phyloP scores from a whole-genome alignment of 2,329 filamentous ascomycete species.

The Microcera coccophila region DNA sequence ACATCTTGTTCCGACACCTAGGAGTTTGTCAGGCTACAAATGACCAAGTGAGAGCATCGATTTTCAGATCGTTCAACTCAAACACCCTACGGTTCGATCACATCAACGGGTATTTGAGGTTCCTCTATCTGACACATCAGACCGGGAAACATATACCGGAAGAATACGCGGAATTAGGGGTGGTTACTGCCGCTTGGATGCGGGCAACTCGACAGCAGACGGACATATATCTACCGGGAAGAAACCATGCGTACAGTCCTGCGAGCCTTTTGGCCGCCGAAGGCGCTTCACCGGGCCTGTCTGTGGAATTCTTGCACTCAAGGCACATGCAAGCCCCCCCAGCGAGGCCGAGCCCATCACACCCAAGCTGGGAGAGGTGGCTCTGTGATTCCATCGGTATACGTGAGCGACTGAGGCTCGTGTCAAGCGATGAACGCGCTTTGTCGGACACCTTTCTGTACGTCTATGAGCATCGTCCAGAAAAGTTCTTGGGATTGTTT shows the following conservation, averaged over 20 bases:
- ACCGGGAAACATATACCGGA: neutral
- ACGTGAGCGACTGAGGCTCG: conserved; percentile 1
- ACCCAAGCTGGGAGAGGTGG: conserved; percentile 8
- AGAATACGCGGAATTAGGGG: neutral
- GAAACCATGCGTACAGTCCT: conserved; percentile 6
- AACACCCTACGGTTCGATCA: neutral
- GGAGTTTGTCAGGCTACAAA: conserved; percentile 5
- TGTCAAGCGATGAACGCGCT: neutral
- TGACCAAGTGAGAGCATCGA: conserved; percentile 2
- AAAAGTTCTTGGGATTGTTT: conserved; percentile 9
- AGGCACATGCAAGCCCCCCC: neutral
- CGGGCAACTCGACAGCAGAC: neutral
- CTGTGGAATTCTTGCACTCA: neutral
- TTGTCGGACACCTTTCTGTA: conserved; percentile 11
- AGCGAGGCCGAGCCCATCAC: accelerated
- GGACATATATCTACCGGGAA: conserved; percentile 4
- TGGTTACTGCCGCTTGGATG: neutral
- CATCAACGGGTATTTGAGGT: conserved; percentile 5
- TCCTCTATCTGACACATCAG: conserved; percentile 12
- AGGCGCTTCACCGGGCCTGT: neutral
- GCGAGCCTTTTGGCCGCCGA: neutral
- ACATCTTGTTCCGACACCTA: conserved; percentile 1
- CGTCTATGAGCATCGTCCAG: conserved; percentile 1
- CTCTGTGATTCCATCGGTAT: conserved; percentile 6
- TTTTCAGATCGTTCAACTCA: conserved; percentile 1